These are phyloP conservation scores for Ogataea paradorogensis DNA, from an alignment of 805 yeast species.

Conservation along the genomic window DNA sequence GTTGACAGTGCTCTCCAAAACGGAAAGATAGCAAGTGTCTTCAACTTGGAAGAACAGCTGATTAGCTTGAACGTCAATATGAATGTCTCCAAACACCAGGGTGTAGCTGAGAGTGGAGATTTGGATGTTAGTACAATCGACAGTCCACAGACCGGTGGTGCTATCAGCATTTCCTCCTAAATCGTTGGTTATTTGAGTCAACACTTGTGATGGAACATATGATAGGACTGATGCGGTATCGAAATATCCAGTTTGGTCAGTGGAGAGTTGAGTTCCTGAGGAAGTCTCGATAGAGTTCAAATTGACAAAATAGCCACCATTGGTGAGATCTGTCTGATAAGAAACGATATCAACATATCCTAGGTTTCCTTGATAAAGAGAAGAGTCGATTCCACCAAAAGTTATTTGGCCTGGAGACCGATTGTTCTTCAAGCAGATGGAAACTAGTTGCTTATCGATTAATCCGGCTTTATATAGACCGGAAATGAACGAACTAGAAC, in stretches of 20 bases:
- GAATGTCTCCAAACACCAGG: conserved; percentile 19
- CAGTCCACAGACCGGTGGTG: conserved; percentile 19
- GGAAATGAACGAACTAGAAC: conserved; percentile 18
- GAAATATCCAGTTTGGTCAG: conserved; percentile 36
- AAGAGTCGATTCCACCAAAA: conserved; percentile 34
- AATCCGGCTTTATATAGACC: conserved; percentile 27
- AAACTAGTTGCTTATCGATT: conserved; percentile 27
- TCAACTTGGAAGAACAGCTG: conserved; percentile 19
- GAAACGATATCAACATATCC: conserved; percentile 17
- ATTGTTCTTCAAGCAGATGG: conserved; percentile 28
- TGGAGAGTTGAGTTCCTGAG: conserved; percentile 11
- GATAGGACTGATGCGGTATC: conserved; percentile 57
- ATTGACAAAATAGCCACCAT: conserved; percentile 20
- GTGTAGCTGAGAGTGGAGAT: conserved; percentile 13
- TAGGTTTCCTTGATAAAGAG: conserved; percentile 26
- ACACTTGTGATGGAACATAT: conserved; percentile 42
- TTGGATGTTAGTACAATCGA: conserved; percentile 20
- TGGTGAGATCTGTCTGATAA: conserved; percentile 7
- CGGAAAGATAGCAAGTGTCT: conserved; percentile 22
- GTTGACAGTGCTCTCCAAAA: conserved; percentile 17
- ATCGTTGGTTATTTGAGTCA: conserved; percentile 11
- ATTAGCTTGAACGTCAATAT: conserved; percentile 20
- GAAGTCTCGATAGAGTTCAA: conserved; percentile 14
- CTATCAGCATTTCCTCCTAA: conserved; percentile 18
- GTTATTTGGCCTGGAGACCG: conserved; percentile 26